phyloP scores from a whole-genome alignment of 768 basidiomycete genomes.

The Hydnum rufescens region DNA sequence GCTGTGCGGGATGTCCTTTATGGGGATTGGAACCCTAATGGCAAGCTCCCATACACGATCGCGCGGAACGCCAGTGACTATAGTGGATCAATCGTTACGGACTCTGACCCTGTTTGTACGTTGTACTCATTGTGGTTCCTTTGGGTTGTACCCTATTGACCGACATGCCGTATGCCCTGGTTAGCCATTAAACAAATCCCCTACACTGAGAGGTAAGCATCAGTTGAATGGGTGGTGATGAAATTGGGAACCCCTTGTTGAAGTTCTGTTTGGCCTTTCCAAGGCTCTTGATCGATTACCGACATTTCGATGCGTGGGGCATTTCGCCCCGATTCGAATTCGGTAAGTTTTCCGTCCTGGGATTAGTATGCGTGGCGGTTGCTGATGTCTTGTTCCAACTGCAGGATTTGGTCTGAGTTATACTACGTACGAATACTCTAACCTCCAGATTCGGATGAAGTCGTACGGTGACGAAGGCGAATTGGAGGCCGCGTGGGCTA shows the following conservation, averaged over 20 bases:
- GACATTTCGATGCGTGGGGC: slow-evolving; percentile 11
- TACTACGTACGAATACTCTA: slow-evolving; percentile 19
- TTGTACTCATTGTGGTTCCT: background rate
- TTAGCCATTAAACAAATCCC: slow-evolving; percentile 1
- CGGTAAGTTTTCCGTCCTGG: background rate
- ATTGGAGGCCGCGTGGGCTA: background rate
- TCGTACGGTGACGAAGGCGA: background rate
- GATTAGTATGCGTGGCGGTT: slow-evolving; percentile 10
- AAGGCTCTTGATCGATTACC: slow-evolving; percentile 15
- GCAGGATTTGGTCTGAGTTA: slow-evolving; percentile 22
- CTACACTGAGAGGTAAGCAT: slow-evolving; percentile 2
- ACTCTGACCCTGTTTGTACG: background rate
- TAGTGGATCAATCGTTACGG: slow-evolving; percentile 18
- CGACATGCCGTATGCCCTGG: background rate
- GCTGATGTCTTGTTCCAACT: slow-evolving; percentile 21
- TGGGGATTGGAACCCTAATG: slow-evolving; percentile 48
- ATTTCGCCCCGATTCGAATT: slow-evolving; percentile 1
- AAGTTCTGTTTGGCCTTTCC: background rate
- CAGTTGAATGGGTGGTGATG: background rate
- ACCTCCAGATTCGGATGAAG: slow-evolving; percentile 10
- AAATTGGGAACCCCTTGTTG: background rate
- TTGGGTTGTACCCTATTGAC: background rate
- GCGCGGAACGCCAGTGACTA: slow-evolving; percentile 42
- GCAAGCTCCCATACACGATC: slow-evolving; percentile 56
- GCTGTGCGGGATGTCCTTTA: slow-evolving; percentile 54